Base-by-base conservation (phyloP, 225 moss, liverwort and hornwort genomes). In the Thuidium tamariscinum region DNA sequence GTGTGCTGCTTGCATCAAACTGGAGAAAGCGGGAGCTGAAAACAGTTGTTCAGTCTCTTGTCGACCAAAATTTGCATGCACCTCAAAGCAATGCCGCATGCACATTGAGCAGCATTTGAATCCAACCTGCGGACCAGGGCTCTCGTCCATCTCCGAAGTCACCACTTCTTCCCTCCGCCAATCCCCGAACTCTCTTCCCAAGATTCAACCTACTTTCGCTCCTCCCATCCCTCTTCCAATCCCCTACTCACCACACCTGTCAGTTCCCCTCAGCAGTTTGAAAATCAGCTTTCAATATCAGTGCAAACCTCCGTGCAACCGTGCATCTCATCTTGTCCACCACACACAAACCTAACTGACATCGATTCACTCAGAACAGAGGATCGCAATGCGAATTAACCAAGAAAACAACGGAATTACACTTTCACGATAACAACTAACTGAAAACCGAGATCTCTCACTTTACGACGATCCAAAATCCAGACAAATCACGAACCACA, bases 41-140 rank as follows among this genome's bases (percentile, higher is more conserved):
- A 75, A 37, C 75, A 91, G 69, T 51, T 77, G 22, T 15, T 88
- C 64, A 32, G 74, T 72, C 84, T 89, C 86, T 42, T 36, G 70
- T 77, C 63, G 86, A 64, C 88, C 90, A 71, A 83, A 76, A 46
- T 84, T 78, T 76, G 72, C 86, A 86, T 92, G 92, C n/a, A 66
- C 86, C 52, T 90, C 90, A 79, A 26, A 86, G 84, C 92, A 92
- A 80, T 79, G 76, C 3, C 76, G 81, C 52, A 51, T 34, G 78
- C 92, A 92, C 92, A 92, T 84, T 21, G 65, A 62, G 80, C 90
- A 92, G 48, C 92, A 81, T 64, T 88, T 86, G 83, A 86, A 90
- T 69, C 71, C 85, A 11, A 16, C 41, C 77, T 34, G 81, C 44
- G 57, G 44, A 20, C 74, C 51, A 44, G 79, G 55, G 64, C 79